Conservation (phyloP, 805 yeast genomes). For the Myxozyma neotropica region DNA sequence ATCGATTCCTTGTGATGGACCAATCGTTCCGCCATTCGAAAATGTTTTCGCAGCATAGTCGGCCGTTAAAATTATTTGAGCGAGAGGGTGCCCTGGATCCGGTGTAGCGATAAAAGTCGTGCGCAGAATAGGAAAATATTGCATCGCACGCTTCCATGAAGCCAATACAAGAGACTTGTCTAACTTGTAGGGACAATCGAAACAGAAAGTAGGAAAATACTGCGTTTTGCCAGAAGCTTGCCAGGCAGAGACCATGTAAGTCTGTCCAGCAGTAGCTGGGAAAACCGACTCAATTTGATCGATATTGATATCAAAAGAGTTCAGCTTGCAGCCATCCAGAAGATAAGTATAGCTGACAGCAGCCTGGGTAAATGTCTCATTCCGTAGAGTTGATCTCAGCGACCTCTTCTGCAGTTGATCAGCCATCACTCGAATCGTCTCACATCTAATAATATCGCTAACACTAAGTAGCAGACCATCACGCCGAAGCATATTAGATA, state of each 20-base stretch:
- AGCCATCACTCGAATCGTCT: constrained; percentile 9
- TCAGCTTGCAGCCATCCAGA: not conserved
- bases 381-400: not conserved
- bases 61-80: constrained; percentile 24
- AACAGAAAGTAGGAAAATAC: constrained; percentile 28
- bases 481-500: constrained; percentile 22
- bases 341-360: not conserved
- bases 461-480: constrained; percentile 25
- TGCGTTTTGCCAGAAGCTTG: constrained; percentile 7
- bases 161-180: constrained; percentile 10
- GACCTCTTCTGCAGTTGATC: not conserved
- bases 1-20: not conserved
- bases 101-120: constrained; percentile 26
- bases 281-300: constrained; percentile 16
- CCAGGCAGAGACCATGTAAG: constrained; percentile 36
- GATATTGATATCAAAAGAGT: not conserved
- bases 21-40: not conserved
- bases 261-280: constrained; percentile 35
- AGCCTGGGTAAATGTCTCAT: not conserved
- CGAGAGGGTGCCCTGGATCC: constrained; percentile 18
- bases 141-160: constrained; percentile 29
- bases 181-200: not conserved
- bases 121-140: constrained; percentile 27
- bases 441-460: constrained; percentile 20
- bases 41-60: not conserved